Evolutionary conservation across 176 grass and related monocot species (phyloP), one percentile per base, ranked within the genome.

Genomic region (Oryza australiensis): DNA sequence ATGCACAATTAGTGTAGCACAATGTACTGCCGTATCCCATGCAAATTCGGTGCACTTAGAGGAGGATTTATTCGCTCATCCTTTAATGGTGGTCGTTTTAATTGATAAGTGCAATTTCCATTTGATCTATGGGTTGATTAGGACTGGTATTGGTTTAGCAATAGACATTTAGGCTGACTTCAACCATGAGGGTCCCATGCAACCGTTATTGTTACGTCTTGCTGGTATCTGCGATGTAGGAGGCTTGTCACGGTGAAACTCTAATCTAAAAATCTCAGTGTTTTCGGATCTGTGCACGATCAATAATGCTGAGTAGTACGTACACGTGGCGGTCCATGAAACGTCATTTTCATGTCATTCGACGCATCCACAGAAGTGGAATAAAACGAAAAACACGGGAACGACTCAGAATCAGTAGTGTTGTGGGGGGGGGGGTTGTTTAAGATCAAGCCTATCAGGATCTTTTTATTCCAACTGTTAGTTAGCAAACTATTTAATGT

Each of bases 61-160:
- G 82, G 82, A 28, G 34, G 0, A 73, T 68, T 62, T 41, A 67
- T 45, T 43, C 75, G 29, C 22, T 73, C 67, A 1, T 26, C 22
- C 13, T 32, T 33, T 42, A n/a, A 35, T 60, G 43, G 2, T 5
- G 34, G 29, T 89, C 87, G 40, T 85, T 76, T 51, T 70, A 46
- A 13, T 59, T 59, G 68, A 23, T 12, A 30, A 1, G 62, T 66
- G 20, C 5, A 71, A 66, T 9, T 18, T 68, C 9, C 37, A 11
- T 69, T 34, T 22, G 46, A 68, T 69, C 48, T 11, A 30, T 22
- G 9, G 1, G 46, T 15, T 64, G 81, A 74, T 20, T 69, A 23
- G 51, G 86, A 88, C 86, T n/a, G 16, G 9, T 60, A 15, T 26
- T 32, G 9, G 59, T 64, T 78, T 24, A 42, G 77, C 40, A 26